phyloP scores from a whole-genome alignment of 352 stramenopile genomes.

The Aphanomyces cochlioides region DNA sequence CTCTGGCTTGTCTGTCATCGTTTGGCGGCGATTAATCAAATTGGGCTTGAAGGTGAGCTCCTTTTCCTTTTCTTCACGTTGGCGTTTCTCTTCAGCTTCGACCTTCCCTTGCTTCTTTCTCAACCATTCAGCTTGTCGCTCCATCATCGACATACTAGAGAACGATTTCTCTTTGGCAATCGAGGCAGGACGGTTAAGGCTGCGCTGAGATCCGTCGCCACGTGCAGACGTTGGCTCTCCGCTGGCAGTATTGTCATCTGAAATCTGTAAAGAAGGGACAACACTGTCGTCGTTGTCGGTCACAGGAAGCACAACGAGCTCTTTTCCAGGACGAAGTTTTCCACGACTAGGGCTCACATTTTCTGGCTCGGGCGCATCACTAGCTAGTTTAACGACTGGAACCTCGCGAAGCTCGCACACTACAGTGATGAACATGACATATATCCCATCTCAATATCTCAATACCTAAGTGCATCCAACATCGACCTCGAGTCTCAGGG shows the following conservation, averaged over 20 bases:
- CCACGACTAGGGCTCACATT: conserved; percentile 60
- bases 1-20: conserved; percentile 45
- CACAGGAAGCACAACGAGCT: conserved; percentile 66
- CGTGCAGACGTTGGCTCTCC: conserved; percentile 30
- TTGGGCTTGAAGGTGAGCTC: conserved; percentile 84
- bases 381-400: conserved; percentile 35
- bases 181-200: conserved; percentile 21
- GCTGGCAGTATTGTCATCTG: conserved; percentile 33
- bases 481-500: conserved; percentile 57
- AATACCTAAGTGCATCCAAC: conserved; percentile 71
- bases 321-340: conserved; percentile 71
- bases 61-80: conserved; percentile 65
- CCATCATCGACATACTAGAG: conserved; percentile 64
- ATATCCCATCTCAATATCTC: conserved; percentile 9
- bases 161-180: conserved; percentile 46
- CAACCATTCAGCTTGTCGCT: conserved; percentile 76
- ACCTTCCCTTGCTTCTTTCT: conserved; percentile 75
- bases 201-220: conserved; percentile 33
- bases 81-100: conserved; percentile 53
- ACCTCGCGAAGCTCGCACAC: conserved; percentile 69
- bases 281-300: conserved; percentile 32
- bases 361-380: conserved; percentile 18
- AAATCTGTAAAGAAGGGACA: not conserved
- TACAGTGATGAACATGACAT: conserved; percentile 20
- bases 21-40: conserved; percentile 57